A percentile compares a stretch with the other conserved stretches of the same genome.
Conservation (phyloP, 2,329 filamentous ascomycete species). For the Orbilia ellipsospora region DNA sequence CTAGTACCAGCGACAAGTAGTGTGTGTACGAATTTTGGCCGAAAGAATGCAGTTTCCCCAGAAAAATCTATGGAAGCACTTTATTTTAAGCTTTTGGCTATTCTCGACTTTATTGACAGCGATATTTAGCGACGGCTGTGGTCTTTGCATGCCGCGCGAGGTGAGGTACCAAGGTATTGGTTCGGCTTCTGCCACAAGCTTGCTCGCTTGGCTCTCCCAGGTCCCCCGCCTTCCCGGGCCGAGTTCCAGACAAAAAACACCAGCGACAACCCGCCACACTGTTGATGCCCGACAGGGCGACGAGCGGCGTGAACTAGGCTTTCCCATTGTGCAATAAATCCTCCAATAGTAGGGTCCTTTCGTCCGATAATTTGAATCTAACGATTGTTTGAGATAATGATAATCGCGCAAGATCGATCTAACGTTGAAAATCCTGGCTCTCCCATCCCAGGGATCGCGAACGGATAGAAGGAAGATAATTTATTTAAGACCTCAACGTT, state of each 20-base stretch:
- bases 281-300: not conserved
- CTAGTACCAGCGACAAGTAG: slow-evolving; percentile 22
- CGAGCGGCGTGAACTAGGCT: not conserved
- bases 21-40: no score
- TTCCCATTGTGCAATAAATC: slow-evolving; percentile 27
- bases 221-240: slow-evolving; percentile 39
- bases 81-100: slow-evolving; percentile 37
- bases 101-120: not conserved
- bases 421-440: no score
- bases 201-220: slow-evolving; percentile 12
- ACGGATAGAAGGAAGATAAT: no score
- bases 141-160: not conserved
- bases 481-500: no score
- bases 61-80: not conserved
- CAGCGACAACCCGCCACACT: not conserved
- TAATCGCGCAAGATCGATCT: slow-evolving; percentile 4
- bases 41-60: not conserved
- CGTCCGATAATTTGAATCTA: slow-evolving; percentile 34
- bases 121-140: no score
- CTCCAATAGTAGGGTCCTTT: slow-evolving; percentile 47
- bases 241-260: slow-evolving; percentile 11
- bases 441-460: no score
- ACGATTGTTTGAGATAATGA: not conserved
- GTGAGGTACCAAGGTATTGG: slow-evolving; percentile 27
- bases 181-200: slow-evolving; percentile 24